Evolutionary conservation across 495 filamentous ascomycete genomes (phyloP).

Genomic region (Cladorrhinum samala): DNA sequence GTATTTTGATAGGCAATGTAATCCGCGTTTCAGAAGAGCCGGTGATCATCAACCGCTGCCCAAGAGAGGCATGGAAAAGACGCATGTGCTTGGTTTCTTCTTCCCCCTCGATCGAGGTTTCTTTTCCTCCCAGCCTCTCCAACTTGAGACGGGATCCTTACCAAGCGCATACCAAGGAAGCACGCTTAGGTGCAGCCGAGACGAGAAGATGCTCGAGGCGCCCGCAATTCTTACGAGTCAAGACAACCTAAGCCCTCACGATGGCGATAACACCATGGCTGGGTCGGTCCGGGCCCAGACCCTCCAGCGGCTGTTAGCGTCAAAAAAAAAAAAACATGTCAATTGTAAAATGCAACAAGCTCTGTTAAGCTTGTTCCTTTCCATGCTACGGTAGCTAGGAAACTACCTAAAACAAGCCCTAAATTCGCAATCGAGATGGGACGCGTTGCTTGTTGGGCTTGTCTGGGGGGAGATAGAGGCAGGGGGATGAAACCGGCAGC

Average conservation of each 20-base stretch:
- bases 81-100: no score
- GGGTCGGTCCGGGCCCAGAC: not conserved
- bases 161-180: no score
- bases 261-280: no score
- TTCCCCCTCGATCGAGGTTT: no score
- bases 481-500: conserved; percentile 25
- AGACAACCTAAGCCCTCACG: not conserved
- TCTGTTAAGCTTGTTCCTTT: conserved; percentile 5
- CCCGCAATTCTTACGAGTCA: not conserved
- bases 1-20: no score
- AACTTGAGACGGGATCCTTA: no score
- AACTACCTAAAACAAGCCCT: conserved; percentile 9
- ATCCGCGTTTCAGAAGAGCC: conserved; percentile 6
- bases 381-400: not conserved
- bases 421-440: conserved; percentile 6
- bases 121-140: no score
- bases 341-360: no score
- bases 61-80: not conserved
- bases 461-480: conserved; percentile 6
- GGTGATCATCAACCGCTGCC: no score
- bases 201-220: no score
- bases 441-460: not conserved
- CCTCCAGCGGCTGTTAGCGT: not conserved
- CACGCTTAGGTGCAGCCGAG: no score
- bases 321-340: no score